Base-by-base conservation (phyloP, 1,284 basidiomycete species). In the Tilletia indica region DNA sequence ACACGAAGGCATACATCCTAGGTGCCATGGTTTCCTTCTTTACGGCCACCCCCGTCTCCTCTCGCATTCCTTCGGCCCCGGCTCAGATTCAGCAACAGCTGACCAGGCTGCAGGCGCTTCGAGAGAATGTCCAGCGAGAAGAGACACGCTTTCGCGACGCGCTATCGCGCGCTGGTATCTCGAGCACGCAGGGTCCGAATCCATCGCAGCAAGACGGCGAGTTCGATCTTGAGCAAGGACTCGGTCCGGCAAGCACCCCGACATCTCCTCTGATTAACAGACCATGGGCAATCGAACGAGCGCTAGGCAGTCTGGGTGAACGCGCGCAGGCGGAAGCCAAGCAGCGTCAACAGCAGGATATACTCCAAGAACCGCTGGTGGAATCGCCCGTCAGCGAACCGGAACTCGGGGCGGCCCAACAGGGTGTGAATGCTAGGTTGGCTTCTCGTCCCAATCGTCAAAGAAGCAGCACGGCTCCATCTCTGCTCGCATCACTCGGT, bases 1-100 rank as follows among this genome's bases (percentile, higher is more conserved):
- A 81, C 70, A 36, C 81, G 48, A 83, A 83, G 74, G 77, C 78
- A 49, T 83, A 82, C 70, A 71, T 77, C 38, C 74, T 83, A 25
- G 78, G 76, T 70, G 71, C 78, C 42, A 75, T 82, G 48, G 82
- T 83, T 34, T 78, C 82, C 5, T 72, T 82, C 31, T 82, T 81
- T 36, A 76, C 78, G 21, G 77, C 79, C 6, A 73, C 77, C 9
- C 82, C 82, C 0, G 72, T 82, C 4, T 78, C 82, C 2, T 78
- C 77, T 56, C 76, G 78, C 8, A 74, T 83, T 3, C 61, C 68
- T 14, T 36, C 68, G 48, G 68, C 61, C 19, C 61, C 61, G 3
- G 61, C 61, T 16, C 61, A 64, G 16, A 64, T 64, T 36, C 61
- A 64, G 14, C 61, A 72, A 34, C 54, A 68, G 38, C 54, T 72